These are phyloP conservation scores for Pinus taeda DNA, from an alignment of 75 land plant genomes.

Conservation along the genomic window DNA sequence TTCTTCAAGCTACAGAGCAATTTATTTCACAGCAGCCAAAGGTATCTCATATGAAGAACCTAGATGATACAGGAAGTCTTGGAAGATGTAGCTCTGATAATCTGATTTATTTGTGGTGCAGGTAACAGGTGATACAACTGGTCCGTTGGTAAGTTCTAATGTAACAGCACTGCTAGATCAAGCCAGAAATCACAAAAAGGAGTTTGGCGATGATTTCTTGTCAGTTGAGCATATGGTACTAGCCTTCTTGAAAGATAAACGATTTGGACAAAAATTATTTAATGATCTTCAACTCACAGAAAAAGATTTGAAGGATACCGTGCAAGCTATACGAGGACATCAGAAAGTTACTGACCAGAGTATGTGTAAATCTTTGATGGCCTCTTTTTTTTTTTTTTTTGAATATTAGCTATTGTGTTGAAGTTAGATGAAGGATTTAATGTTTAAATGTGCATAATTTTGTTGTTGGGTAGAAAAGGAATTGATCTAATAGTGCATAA, in stretches of 20 bases:
- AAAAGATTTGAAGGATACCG: constrained; percentile 51
- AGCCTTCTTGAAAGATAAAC: constrained; percentile 52
- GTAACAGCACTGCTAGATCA: constrained; percentile 48
- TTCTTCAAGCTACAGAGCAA: constrained; percentile 69
- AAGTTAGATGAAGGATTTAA: background rate
- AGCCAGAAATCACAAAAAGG: constrained; percentile 63
- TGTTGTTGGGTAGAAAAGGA: background rate
- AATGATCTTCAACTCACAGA: constrained; percentile 53
- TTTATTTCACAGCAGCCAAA: constrained; percentile 65
- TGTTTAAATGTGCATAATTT: background rate
- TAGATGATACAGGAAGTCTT: background rate
- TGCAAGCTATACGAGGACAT: constrained; percentile 62
- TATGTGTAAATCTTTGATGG: constrained; percentile 15
- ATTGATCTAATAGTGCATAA: background rate
- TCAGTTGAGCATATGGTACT: constrained; percentile 83
- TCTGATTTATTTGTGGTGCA: constrained; percentile 10
- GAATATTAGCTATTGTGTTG: background rate
- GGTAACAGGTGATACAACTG: constrained; percentile 58
- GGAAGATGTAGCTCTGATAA: background rate
- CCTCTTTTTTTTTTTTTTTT: background rate
- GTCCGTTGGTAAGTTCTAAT: constrained; percentile 56
- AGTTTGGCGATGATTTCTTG: constrained; percentile 71
- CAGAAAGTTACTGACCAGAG: constrained; percentile 84
- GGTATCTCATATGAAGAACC: constrained; percentile 21
- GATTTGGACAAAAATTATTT: constrained; percentile 72